Evolutionary conservation across 257 asterid species (phyloP), one percentile per base, ranked within the genome.

Genomic region (Schizonepeta tenuifolia): DNA sequence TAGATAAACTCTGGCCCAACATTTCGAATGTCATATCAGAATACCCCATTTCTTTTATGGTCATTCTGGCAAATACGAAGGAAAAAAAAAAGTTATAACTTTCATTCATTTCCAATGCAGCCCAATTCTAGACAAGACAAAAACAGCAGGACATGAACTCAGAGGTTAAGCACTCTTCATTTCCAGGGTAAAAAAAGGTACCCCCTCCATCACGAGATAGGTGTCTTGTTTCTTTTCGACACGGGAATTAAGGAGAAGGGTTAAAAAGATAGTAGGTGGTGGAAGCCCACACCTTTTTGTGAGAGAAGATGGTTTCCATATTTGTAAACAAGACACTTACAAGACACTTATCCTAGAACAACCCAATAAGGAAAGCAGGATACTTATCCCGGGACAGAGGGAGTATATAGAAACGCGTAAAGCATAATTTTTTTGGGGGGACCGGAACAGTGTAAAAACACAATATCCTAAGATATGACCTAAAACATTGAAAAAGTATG

Each of bases 1-100:
- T 87, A 69, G 88, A 87, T 65, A 93, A 85, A 80, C 82, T 83
- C 69, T 83, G 84, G 40, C 91, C 96, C 82, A 93, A 75, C 73
- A 81, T 71, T 78, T 88, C 87, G 83, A 90, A 75, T 56, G 93
- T 79, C 67, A 18, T 55, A 75, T 93, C 93, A 33, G 93, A 88
- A 47, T 80, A 53, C 7, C 98, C 97, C 71, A 77, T 70, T 78
- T 82, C 78, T 73, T 82, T 75, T 41, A 87, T 77, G 74, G 91
- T 81, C 72, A 73, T 80, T 75, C 99, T 95, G 87, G 70, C 17
- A 66, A 75, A 77, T 38, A 58, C 22, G 77, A 15, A 24, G 77
- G 15, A 18, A 50, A 57, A 57, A 55, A 77, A 20, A 9, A 6
- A 15, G 28, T 70, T 59, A 69, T 71, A 36, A 73, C 60, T 53